Evolutionary conservation across 1,284 basidiomycete species (phyloP).

Genomic region (Wolfiporia cocos): DNA sequence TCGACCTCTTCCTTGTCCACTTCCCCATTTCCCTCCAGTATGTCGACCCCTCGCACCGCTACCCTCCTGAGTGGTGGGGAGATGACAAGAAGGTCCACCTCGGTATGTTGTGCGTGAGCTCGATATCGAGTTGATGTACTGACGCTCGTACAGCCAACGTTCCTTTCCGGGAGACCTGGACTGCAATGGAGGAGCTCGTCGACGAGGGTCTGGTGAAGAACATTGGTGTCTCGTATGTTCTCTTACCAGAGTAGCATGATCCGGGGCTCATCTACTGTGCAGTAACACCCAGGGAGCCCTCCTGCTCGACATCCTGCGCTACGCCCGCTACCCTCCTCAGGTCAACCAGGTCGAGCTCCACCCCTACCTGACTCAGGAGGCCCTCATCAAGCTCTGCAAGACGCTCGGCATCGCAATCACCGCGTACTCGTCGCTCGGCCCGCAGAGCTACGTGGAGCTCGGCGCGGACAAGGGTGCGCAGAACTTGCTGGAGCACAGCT

Average conservation of each 20-base stretch:
- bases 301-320: constrained; percentile 61
- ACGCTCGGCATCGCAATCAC: constrained; percentile 63
- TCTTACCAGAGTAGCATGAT: neutral
- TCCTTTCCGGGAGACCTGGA: constrained; percentile 73
- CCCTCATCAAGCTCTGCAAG: constrained; percentile 54
- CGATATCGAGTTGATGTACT: neutral
- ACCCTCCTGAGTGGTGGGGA: constrained; percentile 75
- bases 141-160: constrained; percentile 41
- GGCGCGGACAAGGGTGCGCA: constrained; percentile 42
- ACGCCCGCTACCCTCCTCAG: constrained; percentile 65
- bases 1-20: constrained; percentile 73
- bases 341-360: constrained; percentile 77
- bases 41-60: constrained; percentile 68
- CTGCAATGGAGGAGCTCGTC: constrained; percentile 68
- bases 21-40: constrained; percentile 77
- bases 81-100: constrained; percentile 58
- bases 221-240: constrained; percentile 59
- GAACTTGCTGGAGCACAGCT: constrained; percentile 48
- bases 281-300: constrained; percentile 65
- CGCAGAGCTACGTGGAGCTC: constrained; percentile 64
- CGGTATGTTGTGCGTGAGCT: constrained; percentile 29
- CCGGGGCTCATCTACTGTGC: neutral
- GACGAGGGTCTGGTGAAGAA: constrained; percentile 66
- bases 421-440: constrained; percentile 76
- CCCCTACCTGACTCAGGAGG: constrained; percentile 69